Evolutionary conservation across 2,329 filamentous ascomycete genomes (phyloP).

Genomic region (Alternaria ventricosa): DNA sequence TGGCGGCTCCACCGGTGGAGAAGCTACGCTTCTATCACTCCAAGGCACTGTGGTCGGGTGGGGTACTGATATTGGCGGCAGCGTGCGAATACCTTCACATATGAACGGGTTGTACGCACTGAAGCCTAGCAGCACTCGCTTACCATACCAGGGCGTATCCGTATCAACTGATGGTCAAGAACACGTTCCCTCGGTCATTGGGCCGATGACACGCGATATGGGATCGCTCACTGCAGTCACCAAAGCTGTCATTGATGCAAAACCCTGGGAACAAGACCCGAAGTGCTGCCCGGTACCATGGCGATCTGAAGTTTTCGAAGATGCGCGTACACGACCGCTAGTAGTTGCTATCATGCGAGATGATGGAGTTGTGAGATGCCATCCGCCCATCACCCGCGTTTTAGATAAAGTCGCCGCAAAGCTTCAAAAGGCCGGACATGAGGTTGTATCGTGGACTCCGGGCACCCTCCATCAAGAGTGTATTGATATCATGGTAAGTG

Average conservation of each 20-base stretch:
- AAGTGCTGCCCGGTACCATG: slow-evolving; percentile 62
- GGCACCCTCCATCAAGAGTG: slow-evolving; percentile 60
- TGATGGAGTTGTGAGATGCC: slow-evolving; percentile 62
- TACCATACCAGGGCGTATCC: slow-evolving; percentile 65
- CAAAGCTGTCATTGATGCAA: slow-evolving; percentile 54
- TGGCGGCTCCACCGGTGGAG: slow-evolving; percentile 66
- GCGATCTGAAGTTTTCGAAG: slow-evolving; percentile 55
- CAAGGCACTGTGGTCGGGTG: slow-evolving; percentile 63
- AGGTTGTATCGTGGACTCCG: slow-evolving; percentile 61
- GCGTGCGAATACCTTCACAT: slow-evolving; percentile 64
- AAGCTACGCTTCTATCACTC: slow-evolving; percentile 63
- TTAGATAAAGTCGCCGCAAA: slow-evolving; percentile 48
- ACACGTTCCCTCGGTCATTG: slow-evolving; percentile 68
- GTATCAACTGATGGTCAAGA: slow-evolving; percentile 70
- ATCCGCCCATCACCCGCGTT: slow-evolving; percentile 60
- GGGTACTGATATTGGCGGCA: slow-evolving; percentile 65
- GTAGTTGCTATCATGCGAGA: slow-evolving; percentile 60
- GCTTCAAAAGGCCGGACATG: slow-evolving; percentile 59
- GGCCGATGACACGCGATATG: slow-evolving; percentile 63
- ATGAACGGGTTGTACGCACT: slow-evolving; percentile 66
- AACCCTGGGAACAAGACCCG: slow-evolving; percentile 63
- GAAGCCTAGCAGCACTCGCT: slow-evolving; percentile 60
- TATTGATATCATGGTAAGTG: slow-evolving; percentile 60
- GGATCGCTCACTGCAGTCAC: slow-evolving; percentile 59
- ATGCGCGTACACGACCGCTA: slow-evolving; percentile 53